These are phyloP conservation scores for Jacaranda mimosifolia DNA, from an alignment of 257 asterid species.

Conservation along the genomic window DNA sequence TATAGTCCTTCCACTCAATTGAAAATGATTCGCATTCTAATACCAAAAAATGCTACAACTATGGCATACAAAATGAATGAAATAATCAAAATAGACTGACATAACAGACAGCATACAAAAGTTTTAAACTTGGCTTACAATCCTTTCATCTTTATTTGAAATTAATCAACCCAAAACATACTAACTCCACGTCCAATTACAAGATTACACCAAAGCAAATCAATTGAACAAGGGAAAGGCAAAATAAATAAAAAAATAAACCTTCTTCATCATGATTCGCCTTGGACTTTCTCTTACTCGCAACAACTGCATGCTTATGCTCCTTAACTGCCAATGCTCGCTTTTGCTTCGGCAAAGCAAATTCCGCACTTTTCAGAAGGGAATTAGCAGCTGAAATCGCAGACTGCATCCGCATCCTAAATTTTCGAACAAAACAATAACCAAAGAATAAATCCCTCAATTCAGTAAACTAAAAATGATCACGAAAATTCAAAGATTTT, in stretches of 20 bases:
- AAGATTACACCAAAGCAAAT: conserved; percentile 16
- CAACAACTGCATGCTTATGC: conserved; percentile 76
- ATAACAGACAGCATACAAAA: neutral
- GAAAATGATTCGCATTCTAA: neutral
- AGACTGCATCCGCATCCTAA: conserved; percentile 67
- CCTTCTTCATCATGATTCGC: conserved; percentile 58
- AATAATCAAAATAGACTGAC: neutral
- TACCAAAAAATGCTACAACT: neutral
- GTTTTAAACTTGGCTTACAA: neutral
- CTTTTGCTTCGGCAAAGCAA: conserved; percentile 80
- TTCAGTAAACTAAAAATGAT: conserved; percentile 9
- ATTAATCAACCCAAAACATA: conserved; percentile 18
- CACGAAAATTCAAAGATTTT: neutral
- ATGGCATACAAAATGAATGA: neutral
- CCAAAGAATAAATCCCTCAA: neutral
- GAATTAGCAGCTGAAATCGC: conserved; percentile 69
- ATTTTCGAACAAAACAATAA: conserved; percentile 19
- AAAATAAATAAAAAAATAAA: neutral
- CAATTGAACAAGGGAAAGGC: neutral
- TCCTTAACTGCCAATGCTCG: conserved; percentile 64
- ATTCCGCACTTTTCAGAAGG: conserved; percentile 78
- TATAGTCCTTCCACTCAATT: neutral
- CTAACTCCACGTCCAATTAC: neutral
- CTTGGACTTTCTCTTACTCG: conserved; percentile 69
- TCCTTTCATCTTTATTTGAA: conserved; percentile 8